Base-by-base conservation (phyloP, 495 filamentous ascomycete genomes). In the Talaromyces ruber region DNA sequence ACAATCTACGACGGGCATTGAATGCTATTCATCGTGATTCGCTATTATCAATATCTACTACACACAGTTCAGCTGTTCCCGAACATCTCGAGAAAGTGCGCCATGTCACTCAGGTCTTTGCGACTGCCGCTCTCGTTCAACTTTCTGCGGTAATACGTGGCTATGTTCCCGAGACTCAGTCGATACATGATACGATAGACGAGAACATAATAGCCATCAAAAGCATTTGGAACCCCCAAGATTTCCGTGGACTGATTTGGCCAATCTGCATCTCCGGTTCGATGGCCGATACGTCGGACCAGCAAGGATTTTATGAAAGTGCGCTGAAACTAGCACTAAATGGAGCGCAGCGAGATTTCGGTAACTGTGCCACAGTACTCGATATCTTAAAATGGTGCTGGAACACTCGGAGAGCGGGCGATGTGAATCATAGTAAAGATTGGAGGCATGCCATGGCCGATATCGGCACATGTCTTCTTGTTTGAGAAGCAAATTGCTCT, bases 211-310 rank as follows among this genome's bases (percentile, higher is more conserved):
- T 1, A 34, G 14, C 30, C 18, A 32, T 39, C 2, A 58, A 58
- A 7, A 58, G 16, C 12, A 58, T 58, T 7, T 14, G 1, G 4
- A 32, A 39, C 16, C 16, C 28, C 12, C 55, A 58, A 11, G 55
- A 39, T 37, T 8, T 58, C 1, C 55, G 55, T 22, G 55, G 55
- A 3, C 55, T 58, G 7, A 21, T 58, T 22, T 58, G 55, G 55
- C 55, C 55, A 9, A 58, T 58, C 5, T 58, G 55, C 16, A 58
- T 58, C n/a, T 58, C 55, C 1, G 55, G 55, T 7, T 58, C 30
- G 0, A 58, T 58, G 26, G 55, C 55, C 29, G 9, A 34, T 2
- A 34, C 32, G 12, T 7, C 30, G 14, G 29, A 28, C 1, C 55
- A 39, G 18, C 55, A 58, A 21, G 12, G 11, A 6, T 58, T 58